Evolutionary conservation across 306 rosid species (phyloP), one percentile per base, ranked within the genome.

Genomic region (Dryas octopetala): DNA sequence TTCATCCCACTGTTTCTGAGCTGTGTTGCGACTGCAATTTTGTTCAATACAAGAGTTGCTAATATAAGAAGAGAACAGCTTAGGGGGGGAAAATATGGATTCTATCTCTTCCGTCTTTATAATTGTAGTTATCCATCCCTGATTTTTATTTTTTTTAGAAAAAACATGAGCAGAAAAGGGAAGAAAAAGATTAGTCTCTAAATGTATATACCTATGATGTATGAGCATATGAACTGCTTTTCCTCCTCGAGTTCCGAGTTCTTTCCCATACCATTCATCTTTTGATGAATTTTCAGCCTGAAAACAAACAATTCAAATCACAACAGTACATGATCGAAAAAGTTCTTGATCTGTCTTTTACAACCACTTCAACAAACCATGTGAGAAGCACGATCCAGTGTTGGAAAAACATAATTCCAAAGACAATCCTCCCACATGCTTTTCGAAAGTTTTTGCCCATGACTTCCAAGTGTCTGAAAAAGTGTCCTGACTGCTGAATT

Each of bases 1-100:
- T 85, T 94, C 98, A 78, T 94, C 98, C 98, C 98, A 94, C 84
- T 94, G 98, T 82, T 94, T 94, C 86, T 94, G 98, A 85, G 95
- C 97, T 2, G 98, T 94, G 85, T 94, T 94, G 71, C 98, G 98
- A 84, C 98, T 94, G 90, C 84, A 88, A 70, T 82, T 78, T 59
- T 47, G 86, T 78, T 57, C 72, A 87, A 71, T 14, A 70, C n/a
- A 55, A 71, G 40, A 55, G 52, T n/a, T 70, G 59, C 6, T 55
- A 66, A 55, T 71, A 10, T 28, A 14, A 12, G 16, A 64, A 54
- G 54, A 66, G 60, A 78, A 40, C 68, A 73, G 76, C 16, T 61
- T 61, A 4, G 49, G 4, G 17, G n/a, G 47, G 52, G 66, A 16
- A 26, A 58, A 71, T 5, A 57, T 9, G 38, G 38, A 74, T 46